phyloP scores from a whole-genome alignment of 768 basidiomycete species.

The Kwoniella dejecticola region DNA sequence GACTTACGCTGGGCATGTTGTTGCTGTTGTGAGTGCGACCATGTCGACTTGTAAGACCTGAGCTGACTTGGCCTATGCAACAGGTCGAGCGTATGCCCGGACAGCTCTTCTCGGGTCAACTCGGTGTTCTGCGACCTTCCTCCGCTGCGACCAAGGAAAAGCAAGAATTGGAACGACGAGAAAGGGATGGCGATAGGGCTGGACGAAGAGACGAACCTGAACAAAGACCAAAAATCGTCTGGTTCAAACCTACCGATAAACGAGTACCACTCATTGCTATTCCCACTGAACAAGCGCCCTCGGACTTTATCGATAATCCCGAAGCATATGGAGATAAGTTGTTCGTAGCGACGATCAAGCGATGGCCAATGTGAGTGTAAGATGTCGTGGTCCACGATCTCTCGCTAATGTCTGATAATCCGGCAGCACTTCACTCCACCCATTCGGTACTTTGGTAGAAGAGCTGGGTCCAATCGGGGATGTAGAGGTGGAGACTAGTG shows the following conservation, averaged over 20 bases:
- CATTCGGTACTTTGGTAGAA: conserved; percentile 96
- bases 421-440: conserved; percentile 87
- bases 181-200: conserved; percentile 85
- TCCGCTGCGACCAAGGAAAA: conserved; percentile 98
- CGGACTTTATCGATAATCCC: conserved; percentile 91
- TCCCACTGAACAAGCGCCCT: conserved; percentile 94
- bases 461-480: conserved; percentile 98
- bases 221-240: conserved; percentile 95
- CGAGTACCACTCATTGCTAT: conserved; percentile 98
- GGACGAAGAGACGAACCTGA: conserved; percentile 62
- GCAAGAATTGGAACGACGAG: conserved; percentile 94
- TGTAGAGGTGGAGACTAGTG: conserved; percentile 95
- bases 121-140: conserved; percentile 90
- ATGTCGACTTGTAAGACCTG: not conserved
- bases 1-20: conserved; percentile 97
- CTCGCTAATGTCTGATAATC: no score
- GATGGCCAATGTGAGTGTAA: conserved; percentile 66
- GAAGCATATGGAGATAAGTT: conserved; percentile 85
- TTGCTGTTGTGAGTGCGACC: conserved; percentile 67
- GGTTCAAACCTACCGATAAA: conserved; percentile 99
- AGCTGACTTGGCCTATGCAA: not conserved
- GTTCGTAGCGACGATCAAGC: conserved; percentile 97
- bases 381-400: no score
- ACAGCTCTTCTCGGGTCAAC: conserved; percentile 94
- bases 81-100: conserved; percentile 95